A percentile compares a stretch with the other conserved stretches of the same genome.
Conservation (phyloP, 257 asterid species). For the Cynanchum wilfordii region DNA sequence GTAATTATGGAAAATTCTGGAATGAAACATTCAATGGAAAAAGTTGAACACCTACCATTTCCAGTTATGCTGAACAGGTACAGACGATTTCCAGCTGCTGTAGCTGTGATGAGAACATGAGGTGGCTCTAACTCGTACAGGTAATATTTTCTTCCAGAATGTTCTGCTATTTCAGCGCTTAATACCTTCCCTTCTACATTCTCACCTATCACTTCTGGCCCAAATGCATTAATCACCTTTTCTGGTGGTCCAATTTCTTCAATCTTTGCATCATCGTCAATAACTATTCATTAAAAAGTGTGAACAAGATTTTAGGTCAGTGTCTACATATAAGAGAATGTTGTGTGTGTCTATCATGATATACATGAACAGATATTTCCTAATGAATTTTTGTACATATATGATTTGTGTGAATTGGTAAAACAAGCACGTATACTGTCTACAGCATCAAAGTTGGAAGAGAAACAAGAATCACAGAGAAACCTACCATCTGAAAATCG, state of each 20-base stretch:
- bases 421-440: not conserved
- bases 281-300: slow-evolving; percentile 35
- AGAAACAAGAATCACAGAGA: slow-evolving; percentile 10
- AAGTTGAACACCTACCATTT: slow-evolving; percentile 45
- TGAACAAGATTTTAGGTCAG: slow-evolving; percentile 12
- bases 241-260: slow-evolving; percentile 86
- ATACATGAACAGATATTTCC: not conserved
- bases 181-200: slow-evolving; percentile 87
- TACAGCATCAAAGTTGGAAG: not conserved
- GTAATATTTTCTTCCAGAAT: slow-evolving; percentile 75
- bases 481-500: slow-evolving; percentile 75
- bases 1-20: not conserved
- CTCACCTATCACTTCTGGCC: slow-evolving; percentile 95
- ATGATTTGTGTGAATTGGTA: not conserved
- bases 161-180: slow-evolving; percentile 54
- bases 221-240: slow-evolving; percentile 85
- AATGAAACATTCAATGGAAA: slow-evolving; percentile 6
- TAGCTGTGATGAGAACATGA: slow-evolving; percentile 78
- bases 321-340: not conserved
- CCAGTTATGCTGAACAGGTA: slow-evolving; percentile 78
- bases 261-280: slow-evolving; percentile 72
- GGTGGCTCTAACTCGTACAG: slow-evolving; percentile 95
- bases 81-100: slow-evolving; percentile 96
- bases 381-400: not conserved
- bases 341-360: not conserved